phyloP scores from a whole-genome alignment of 2,329 filamentous ascomycete genomes.

The Cadophora gregata region DNA sequence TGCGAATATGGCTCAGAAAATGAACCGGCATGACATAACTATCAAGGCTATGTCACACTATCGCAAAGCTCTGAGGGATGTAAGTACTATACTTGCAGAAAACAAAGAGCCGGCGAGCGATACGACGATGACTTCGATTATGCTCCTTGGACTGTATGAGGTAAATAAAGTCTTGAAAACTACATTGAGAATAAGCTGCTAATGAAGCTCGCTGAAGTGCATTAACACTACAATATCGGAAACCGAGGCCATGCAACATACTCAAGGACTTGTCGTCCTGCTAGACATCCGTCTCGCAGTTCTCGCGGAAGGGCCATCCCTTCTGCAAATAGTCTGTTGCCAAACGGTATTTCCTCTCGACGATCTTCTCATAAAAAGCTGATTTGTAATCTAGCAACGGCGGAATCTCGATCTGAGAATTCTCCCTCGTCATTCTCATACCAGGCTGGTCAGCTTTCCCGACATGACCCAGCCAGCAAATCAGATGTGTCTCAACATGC shows the following conservation, averaged over 20 bases:
- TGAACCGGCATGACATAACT: constrained; percentile 10
- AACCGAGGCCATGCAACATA: constrained; percentile 12
- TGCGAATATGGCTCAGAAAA: constrained; percentile 26
- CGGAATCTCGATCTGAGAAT: constrained; percentile 22
- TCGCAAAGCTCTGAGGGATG: constrained; percentile 8
- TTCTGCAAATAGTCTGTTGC: constrained; percentile 25
- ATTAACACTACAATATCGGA: constrained; percentile 3
- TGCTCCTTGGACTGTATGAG: constrained; percentile 28
- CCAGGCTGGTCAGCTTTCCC: constrained; percentile 14
- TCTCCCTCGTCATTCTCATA: not conserved
- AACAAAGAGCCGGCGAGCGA: constrained; percentile 8
- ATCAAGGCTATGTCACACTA: constrained; percentile 24
- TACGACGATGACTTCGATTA: constrained; percentile 21
- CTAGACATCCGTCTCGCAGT: constrained; percentile 13
- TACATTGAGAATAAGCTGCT: not conserved
- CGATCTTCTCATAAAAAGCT: not conserved
- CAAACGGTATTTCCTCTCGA: constrained; percentile 19
- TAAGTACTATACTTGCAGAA: not conserved
- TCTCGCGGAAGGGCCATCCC: constrained; percentile 10
- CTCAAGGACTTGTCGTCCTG: constrained; percentile 13
- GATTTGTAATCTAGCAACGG: constrained; percentile 4
- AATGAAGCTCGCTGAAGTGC: not conserved
- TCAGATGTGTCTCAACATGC: constrained; percentile 21
- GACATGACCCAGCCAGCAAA: constrained; percentile 4
- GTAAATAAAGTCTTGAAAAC: not conserved